These are phyloP conservation scores for Apiospora sp. DNA, from an alignment of 2,329 filamentous ascomycete genomes.

Conservation along the genomic window DNA sequence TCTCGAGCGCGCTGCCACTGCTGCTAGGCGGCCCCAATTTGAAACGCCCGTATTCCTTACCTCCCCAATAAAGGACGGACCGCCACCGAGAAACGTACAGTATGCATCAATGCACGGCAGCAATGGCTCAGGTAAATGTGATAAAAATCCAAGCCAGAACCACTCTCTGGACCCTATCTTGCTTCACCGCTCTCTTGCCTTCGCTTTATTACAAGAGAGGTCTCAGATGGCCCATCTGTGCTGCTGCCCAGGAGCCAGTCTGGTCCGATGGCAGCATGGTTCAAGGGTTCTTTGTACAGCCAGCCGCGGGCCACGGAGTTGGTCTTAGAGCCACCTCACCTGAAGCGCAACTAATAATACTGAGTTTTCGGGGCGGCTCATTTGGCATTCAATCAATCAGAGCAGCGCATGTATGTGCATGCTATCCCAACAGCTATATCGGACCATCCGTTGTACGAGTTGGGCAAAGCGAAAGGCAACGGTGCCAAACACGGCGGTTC, in stretches of 20 bases:
- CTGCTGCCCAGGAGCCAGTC: background rate
- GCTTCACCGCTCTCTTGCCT: conserved; percentile 14
- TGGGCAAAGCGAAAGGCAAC: background rate
- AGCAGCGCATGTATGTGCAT: background rate
- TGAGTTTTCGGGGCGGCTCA: background rate
- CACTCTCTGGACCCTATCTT: conserved; percentile 5
- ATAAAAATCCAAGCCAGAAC: conserved; percentile 14
- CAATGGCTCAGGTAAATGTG: conserved; percentile 1
- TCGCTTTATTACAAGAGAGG: conserved; percentile 5
- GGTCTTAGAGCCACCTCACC: background rate
- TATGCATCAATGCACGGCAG: conserved; percentile 5
- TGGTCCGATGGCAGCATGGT: conserved; percentile 9
- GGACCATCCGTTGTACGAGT: conserved; percentile 2
- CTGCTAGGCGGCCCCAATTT: background rate
- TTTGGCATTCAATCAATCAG: background rate
- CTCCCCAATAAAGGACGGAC: background rate
- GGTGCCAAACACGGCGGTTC: background rate
- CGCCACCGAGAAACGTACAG: background rate
- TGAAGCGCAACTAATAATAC: background rate
- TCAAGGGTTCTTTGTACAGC: background rate
- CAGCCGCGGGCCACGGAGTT: conserved; percentile 9
- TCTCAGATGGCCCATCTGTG: conserved; percentile 11
- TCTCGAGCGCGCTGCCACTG: background rate
- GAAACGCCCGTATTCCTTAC: conserved; percentile 1
- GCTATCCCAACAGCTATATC: conserved; percentile 7